Evolutionary conservation across 257 asterid species (phyloP).

Genomic region (Plantago major): DNA sequence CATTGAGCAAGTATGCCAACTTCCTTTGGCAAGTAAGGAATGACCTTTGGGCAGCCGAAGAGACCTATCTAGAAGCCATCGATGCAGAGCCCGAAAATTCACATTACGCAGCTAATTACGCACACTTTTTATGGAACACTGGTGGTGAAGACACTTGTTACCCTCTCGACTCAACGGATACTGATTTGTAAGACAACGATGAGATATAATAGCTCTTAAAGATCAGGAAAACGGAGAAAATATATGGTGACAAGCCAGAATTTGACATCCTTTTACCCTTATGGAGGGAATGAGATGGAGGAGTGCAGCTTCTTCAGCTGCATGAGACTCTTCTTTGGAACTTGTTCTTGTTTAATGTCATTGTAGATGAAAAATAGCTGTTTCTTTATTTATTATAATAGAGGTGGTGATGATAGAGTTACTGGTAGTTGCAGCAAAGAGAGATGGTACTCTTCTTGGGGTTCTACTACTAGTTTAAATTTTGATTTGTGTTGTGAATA

Average conservation of each 20-base stretch:
- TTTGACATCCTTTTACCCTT: too few relatives aligned
- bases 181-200: constrained; percentile 18
- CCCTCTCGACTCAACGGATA: constrained; percentile 44
- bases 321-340: too few relatives aligned
- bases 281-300: too few relatives aligned
- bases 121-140: constrained; percentile 87
- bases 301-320: too few relatives aligned
- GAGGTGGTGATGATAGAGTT: constrained; percentile 2
- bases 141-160: constrained; percentile 99
- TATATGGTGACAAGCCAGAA: too few relatives aligned
- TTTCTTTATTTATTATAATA: constrained; percentile 7
- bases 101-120: constrained; percentile 75
- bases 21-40: constrained; percentile 83
- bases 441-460: constrained; percentile 21
- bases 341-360: too few relatives aligned
- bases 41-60: constrained; percentile 88
- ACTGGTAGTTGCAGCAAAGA: constrained; percentile 17
- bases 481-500: constrained; percentile 20
- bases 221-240: not conserved
- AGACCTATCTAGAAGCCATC: constrained; percentile 73
- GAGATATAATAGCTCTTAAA: not conserved
- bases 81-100: constrained; percentile 65
- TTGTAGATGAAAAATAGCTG: not conserved
- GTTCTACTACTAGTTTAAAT: constrained; percentile 4
- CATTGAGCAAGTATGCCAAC: constrained; percentile 74